Percentiles rank a stretch among this genome's conserved stretches.
phyloP scores from a whole-genome alignment of 2,329 filamentous ascomycete genomes.

The Phoma herbarum region DNA sequence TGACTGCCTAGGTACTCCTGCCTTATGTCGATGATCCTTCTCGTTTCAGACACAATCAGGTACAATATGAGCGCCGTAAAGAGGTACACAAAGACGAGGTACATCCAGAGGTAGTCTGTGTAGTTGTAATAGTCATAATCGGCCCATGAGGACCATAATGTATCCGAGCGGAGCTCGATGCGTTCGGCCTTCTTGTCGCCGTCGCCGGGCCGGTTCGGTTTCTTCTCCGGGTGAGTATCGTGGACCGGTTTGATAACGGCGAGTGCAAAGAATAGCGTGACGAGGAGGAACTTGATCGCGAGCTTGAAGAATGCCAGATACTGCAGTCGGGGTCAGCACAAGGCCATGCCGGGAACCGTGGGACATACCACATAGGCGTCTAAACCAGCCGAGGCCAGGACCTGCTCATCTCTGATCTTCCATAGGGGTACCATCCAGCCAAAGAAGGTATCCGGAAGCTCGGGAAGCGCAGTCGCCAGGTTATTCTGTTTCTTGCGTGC shows the following conservation, averaged over 20 bases:
- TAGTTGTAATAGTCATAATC: slow-evolving; percentile 51
- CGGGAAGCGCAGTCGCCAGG: slow-evolving; percentile 72
- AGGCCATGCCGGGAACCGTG: too few relatives aligned
- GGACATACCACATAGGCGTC: slow-evolving; percentile 86
- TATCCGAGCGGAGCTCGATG: slow-evolving; percentile 32
- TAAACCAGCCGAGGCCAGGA: slow-evolving; percentile 87
- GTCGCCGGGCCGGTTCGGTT: slow-evolving; percentile 22
- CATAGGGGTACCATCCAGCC: slow-evolving; percentile 93
- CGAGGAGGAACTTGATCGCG: slow-evolving; percentile 81
- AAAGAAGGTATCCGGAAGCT: slow-evolving; percentile 83
- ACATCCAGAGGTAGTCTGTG: slow-evolving; percentile 83
- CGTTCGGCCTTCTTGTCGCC: slow-evolving; percentile 21
- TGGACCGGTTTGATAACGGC: slow-evolving; percentile 88
- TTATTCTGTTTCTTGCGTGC: slow-evolving; percentile 81
- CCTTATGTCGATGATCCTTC: slow-evolving; percentile 82
- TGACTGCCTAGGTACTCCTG: slow-evolving; percentile 94
- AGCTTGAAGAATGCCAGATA: slow-evolving; percentile 97
- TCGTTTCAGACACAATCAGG: slow-evolving; percentile 82
- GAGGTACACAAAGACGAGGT: slow-evolving; percentile 92
- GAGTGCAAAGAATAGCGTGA: slow-evolving; percentile 83
- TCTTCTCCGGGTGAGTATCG: slow-evolving; percentile 62
- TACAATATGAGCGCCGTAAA: slow-evolving; percentile 86
- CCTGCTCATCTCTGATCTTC: slow-evolving; percentile 85
- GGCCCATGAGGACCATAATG: slow-evolving; percentile 29
- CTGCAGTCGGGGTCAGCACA: slow-evolving; percentile 47